These are phyloP conservation scores for Leucocoprinus sp. DNA, from an alignment of 768 basidiomycete genomes.

Conservation along the genomic window DNA sequence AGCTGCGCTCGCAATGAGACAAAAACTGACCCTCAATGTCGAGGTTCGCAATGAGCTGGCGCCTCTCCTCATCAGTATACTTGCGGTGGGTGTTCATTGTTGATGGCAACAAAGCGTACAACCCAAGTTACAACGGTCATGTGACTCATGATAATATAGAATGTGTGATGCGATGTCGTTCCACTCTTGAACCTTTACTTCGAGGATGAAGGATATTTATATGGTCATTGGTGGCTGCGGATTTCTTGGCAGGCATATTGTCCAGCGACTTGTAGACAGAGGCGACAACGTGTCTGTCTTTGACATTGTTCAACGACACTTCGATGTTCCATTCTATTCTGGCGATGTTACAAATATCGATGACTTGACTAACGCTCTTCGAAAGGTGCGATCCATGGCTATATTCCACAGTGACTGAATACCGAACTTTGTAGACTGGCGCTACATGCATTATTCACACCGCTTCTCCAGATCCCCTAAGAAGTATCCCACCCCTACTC, in stretches of 20 bases:
- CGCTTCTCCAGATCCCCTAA: conserved; percentile 79
- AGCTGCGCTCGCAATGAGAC: conserved; percentile 4
- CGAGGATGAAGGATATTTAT: conserved; percentile 55
- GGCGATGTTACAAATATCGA: conserved; percentile 81
- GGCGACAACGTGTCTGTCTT: conserved; percentile 79
- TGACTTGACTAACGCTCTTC: conserved; percentile 63
- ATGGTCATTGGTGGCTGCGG: conserved; percentile 93
- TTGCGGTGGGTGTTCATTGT: conserved; percentile 27
- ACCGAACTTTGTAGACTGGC: conserved; percentile 43
- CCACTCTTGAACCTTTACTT: no score
- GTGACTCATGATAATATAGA: conserved; percentile 20
- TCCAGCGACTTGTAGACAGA: conserved; percentile 72
- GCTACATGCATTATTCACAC: conserved; percentile 94
- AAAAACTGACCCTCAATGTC: conserved; percentile 62
- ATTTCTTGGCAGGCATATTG: conserved; percentile 87
- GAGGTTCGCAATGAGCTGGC: conserved; percentile 66
- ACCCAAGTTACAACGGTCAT: no score
- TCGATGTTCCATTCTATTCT: conserved; percentile 80
- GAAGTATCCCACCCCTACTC: conserved; percentile 64
- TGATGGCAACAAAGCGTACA: conserved; percentile 7
- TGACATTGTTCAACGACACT: conserved; percentile 87
- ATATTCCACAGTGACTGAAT: not conserved
- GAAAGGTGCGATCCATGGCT: conserved; percentile 44
- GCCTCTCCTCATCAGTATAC: conserved; percentile 61
- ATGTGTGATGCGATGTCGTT: conserved; percentile 18